These are phyloP conservation scores for Tylopilus sp. DNA, from an alignment of 1,284 basidiomycete species.

Conservation along the genomic window DNA sequence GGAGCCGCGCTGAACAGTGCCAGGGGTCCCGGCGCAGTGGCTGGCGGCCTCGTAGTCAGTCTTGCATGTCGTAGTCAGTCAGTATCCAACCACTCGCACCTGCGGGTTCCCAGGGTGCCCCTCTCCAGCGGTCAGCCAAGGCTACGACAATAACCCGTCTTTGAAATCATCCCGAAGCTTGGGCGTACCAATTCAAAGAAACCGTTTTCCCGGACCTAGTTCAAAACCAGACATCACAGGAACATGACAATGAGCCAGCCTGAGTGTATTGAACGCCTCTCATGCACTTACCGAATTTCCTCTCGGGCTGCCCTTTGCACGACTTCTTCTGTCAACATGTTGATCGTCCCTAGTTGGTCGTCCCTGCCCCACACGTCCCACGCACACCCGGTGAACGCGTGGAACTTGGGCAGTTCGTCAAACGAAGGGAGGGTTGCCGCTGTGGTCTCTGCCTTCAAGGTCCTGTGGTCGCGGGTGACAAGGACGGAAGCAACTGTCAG, in stretches of 20 bases:
- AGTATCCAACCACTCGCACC: too few relatives aligned
- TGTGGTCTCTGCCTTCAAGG: background rate
- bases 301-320: conserved; percentile 69
- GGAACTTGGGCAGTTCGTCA: conserved; percentile 36
- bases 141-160: conserved; percentile 28
- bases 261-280: too few relatives aligned
- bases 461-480: background rate
- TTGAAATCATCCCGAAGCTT: too few relatives aligned
- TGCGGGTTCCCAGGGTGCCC: too few relatives aligned
- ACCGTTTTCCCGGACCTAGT: conserved; percentile 62
- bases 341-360: conserved; percentile 79
- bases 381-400: conserved; percentile 70
- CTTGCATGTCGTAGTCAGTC: too few relatives aligned
- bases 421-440: conserved; percentile 61
- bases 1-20: too few relatives aligned
- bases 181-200: conserved; percentile 68
- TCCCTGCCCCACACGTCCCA: conserved; percentile 80
- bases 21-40: too few relatives aligned
- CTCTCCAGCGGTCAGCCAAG: conserved; percentile 6
- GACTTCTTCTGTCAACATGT: conserved; percentile 74
- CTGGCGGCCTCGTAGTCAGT: too few relatives aligned
- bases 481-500: background rate
- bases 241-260: background rate
- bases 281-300: conserved; percentile 65
- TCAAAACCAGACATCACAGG: background rate